Base-by-base conservation (phyloP, 805 yeast genomes). In the Pichia thaimueangensis region DNA sequence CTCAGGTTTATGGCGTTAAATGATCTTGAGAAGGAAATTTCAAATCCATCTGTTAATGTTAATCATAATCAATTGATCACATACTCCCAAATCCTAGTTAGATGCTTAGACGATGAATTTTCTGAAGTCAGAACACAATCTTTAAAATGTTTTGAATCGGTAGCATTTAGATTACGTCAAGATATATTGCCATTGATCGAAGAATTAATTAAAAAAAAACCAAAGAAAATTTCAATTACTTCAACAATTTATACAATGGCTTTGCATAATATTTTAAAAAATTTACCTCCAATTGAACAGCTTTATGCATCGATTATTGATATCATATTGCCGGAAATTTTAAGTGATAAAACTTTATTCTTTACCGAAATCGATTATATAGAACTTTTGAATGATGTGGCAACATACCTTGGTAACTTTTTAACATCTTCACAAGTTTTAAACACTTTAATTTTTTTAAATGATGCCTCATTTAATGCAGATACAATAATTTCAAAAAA, bases 1-100 rank as follows among this genome's bases (percentile, higher is more conserved):
- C 65, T 83, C 50, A 67, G 95, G 57, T 86, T 79, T 63, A 86
- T 86, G 95, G 94, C 89, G 2, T 65, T 86, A 42, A 82, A 75
- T 51, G 95, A 86, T 55, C 69, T 85, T 52, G 76, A 73, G 51
- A 73, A 73, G 54, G 62, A 57, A 39, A 44, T 61, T 47, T 42
- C 45, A 46, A 45, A 52, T 57, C 45, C 59, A 67, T 45, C 62
- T 51, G 39, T 55, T 62, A 76, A 52, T 56, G 67, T 37, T 2
- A 28, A 21, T 30, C 29, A 24, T 64, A 67, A 36, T 58, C 68
- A 15, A 54, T 32, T 63, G 71, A 33, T 37, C 5, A 51, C 54
- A 5, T 59, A 53, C 28, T 53, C 61, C 6, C 43, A 48, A 27
- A 54, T 54, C 6, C 37, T 61, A 24, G 35, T 59, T 5, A 52